Conservation (phyloP, 2,329 filamentous ascomycete genomes). For the Scedosporium aurantiacum region DNA sequence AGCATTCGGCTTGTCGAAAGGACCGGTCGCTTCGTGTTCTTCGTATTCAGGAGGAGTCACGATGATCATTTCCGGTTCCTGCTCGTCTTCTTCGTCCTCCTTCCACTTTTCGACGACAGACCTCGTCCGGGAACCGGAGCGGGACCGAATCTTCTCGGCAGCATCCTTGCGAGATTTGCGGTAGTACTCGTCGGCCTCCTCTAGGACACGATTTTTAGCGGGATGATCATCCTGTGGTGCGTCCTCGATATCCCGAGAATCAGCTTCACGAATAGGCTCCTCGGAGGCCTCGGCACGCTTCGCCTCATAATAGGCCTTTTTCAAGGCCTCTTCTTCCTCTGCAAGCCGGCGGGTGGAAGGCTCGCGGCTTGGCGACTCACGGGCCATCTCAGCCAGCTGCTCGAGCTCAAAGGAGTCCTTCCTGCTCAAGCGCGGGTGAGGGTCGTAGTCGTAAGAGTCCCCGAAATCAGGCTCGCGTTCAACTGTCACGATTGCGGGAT, state of each 20-base stretch:
- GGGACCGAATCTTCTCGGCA: slow-evolving; percentile 41
- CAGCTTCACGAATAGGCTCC: slow-evolving; percentile 25
- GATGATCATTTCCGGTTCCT: slow-evolving; percentile 31
- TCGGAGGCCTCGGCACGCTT: slow-evolving; percentile 38
- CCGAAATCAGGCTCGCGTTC: slow-evolving; percentile 40
- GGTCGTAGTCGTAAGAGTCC: slow-evolving; percentile 20
- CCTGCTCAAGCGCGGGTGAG: slow-evolving; percentile 31
- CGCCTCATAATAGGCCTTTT: slow-evolving; percentile 31
- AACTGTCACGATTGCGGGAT: slow-evolving; percentile 32
- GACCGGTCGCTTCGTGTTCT: slow-evolving; percentile 26
- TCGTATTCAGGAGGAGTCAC: slow-evolving; percentile 45
- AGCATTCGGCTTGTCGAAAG: slow-evolving; percentile 49
- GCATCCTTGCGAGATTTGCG: slow-evolving; percentile 44
- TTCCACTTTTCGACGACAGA: slow-evolving; percentile 48
- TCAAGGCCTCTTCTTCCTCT: slow-evolving; percentile 32
- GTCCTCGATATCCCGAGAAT: slow-evolving; percentile 29
- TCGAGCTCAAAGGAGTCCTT: slow-evolving; percentile 38
- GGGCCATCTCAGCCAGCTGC: slow-evolving; percentile 19
- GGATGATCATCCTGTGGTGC: slow-evolving; percentile 22
- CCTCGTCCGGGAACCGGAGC: slow-evolving; percentile 36
- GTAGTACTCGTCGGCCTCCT: slow-evolving; percentile 47
- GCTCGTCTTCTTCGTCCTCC: slow-evolving; percentile 18
- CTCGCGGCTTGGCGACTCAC: slow-evolving; percentile 13
- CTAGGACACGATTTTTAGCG: slow-evolving; percentile 35
- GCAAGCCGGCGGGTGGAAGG: slow-evolving; percentile 16